Evolutionary conservation across 2,329 filamentous ascomycete genomes (phyloP), one percentile per base, ranked within the genome.

Genomic region (Alternaria postmessia): DNA sequence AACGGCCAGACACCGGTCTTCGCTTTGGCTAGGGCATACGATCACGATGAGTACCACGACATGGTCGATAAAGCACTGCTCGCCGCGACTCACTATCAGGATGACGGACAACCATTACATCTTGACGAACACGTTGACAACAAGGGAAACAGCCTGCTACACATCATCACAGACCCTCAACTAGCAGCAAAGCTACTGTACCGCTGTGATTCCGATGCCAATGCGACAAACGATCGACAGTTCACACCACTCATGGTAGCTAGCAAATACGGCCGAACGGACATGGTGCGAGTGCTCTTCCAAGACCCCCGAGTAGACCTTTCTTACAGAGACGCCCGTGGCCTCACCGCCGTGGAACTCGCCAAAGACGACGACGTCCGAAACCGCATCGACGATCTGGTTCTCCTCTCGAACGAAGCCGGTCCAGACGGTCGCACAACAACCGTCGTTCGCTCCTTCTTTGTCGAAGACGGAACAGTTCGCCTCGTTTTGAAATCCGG

Each of bases 1-100:
- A 97, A 98, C 74, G 95, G 95, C 0, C 95, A 98, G 79, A 99
- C 96, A n/a, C 96, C 95, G 2, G 82, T 99, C 8, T 98, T 99
- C 76, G 95, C 84, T 98, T 1, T 98, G 94, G 36, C 36, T 77
- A 88, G 95, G 69, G 98, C 93, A 0, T 99, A 99, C 73, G 95
- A 99, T 74, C 93, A 99, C 77, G 85, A 89, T 1, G 86, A 94
- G 68, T 99, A 99, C 78, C 87, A 88, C 54, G 82, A 85, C 47
- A 98, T 99, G 95, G 92, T 99, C 0, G 89, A 91, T 66, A 87
- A 89, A 61, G 95, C 91, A 5, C 82, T 99, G 38, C 84, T 88
- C 32, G 88, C 91, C 44, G 93, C 95, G 2, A 89, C 89, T 54
- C 79, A 82, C 56, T 86, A 89, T 3, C 95, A 99, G 78, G 86